Base-by-base conservation (phyloP, 345 rosid species). In the Eucalyptus guilfoylei region DNA sequence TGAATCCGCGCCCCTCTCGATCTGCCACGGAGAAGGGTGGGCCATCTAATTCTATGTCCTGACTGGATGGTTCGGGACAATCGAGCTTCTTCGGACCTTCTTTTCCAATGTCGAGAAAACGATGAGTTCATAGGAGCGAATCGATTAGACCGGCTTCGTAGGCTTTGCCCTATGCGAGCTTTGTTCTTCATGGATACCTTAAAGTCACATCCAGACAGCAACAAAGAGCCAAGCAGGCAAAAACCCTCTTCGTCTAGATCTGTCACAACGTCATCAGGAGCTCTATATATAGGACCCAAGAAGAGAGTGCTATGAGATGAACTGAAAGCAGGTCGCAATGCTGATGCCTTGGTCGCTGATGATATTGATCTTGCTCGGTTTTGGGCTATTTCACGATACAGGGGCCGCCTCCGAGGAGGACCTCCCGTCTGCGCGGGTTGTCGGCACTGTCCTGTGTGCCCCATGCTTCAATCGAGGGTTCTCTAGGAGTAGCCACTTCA, bases 371-470 rank as follows among this genome's bases (percentile, higher is more conserved):
- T 19, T 92, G 60, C 87, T 95, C 17, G 11, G 90, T 87, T 89
- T 83, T 88, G 14, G 89, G 48, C 62, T 89, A 69, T n/a, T 26
- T 86, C 54, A 37, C 44, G 26, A 42, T 47, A 92, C 92, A 21
- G 91, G 92, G 26, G 90, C 91, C 16, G 89, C 64, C 23, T 90
- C 86, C 69, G 58, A 83, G 50, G 91, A 88, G 91, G 93, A 91
- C 86, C 94, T 85, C 89, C 93, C 89, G n/a, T 90, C 95, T 87
- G 94, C 95, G 1, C 92, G 92, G 88, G 96, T 95, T 54, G 97
- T 96, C 12, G 99, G 99, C 47, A 93, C 98, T 83, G 99, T 97
- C 76, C 95, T 91, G 92, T 97, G 99, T 50, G 98, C 95, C 90
- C 95, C 97, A 30, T 96, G 99, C 91, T 95, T 95, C 93, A 96